phyloP scores from a whole-genome alignment of 176 grass and related monocot genomes.

The Pontederia crassipes region DNA sequence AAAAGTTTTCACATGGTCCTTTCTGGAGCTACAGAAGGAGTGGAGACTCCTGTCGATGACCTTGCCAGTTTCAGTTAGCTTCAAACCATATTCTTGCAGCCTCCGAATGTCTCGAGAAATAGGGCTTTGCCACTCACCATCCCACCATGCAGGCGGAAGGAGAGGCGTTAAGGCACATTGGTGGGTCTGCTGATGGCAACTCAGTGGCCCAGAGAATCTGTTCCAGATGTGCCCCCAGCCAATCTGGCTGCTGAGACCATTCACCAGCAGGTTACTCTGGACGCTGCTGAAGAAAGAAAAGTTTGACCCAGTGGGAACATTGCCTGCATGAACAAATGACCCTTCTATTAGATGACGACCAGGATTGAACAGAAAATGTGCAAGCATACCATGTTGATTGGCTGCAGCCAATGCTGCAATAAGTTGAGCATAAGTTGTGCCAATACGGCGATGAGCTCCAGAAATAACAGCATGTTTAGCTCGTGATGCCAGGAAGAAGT shows the following conservation, averaged over 20 bases:
- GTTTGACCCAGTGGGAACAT: conserved; percentile 22
- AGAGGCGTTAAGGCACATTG: conserved; percentile 63
- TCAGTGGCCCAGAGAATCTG: conserved; percentile 58
- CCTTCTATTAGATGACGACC: neutral
- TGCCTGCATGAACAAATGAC: conserved; percentile 20
- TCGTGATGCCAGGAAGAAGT: conserved; percentile 80
- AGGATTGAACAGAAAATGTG: neutral
- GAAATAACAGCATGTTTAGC: conserved; percentile 53
- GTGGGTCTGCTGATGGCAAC: conserved; percentile 45
- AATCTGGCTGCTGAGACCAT: conserved; percentile 48
- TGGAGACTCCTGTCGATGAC: conserved; percentile 34
- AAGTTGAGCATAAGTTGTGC: conserved; percentile 68
- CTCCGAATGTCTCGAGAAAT: conserved; percentile 34
- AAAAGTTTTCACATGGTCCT: conserved; percentile 55
- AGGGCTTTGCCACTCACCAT: conserved; percentile 60
- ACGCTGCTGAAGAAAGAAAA: conserved; percentile 84
- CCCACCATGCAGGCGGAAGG: conserved; percentile 79
- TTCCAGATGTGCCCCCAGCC: conserved; percentile 91
- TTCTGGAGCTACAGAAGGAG: conserved; percentile 39
- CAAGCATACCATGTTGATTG: conserved; percentile 36
- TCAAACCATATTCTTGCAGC: conserved; percentile 44
- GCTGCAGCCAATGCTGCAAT: conserved; percentile 65
- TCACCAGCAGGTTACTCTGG: conserved; percentile 54
- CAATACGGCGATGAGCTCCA: conserved; percentile 71
- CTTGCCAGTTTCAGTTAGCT: conserved; percentile 29